phyloP scores from a whole-genome alignment of 768 basidiomycete genomes.

The Auricularia sp. region DNA sequence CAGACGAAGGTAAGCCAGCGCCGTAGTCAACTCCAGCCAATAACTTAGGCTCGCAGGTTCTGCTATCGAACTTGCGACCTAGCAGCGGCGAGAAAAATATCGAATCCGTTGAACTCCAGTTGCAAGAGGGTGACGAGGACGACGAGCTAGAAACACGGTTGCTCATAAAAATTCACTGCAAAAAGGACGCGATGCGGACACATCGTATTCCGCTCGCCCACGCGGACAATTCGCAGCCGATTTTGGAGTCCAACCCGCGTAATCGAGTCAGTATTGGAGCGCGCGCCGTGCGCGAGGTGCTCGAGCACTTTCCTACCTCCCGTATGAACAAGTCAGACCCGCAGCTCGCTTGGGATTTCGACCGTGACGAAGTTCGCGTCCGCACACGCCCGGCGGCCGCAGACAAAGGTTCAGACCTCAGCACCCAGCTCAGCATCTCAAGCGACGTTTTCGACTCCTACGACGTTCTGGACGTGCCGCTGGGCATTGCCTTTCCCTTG shows the following conservation, averaged over 20 bases:
- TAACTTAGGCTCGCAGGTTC: slow-evolving; percentile 32
- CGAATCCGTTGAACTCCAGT: slow-evolving; percentile 57
- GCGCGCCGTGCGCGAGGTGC: slow-evolving; percentile 60
- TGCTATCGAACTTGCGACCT: slow-evolving; percentile 67
- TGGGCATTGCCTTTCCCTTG: slow-evolving; percentile 67
- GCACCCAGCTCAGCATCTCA: slow-evolving; percentile 68
- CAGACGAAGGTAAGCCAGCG: slow-evolving; percentile 47
- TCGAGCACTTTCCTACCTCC: slow-evolving; percentile 68
- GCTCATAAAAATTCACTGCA: slow-evolving; percentile 66
- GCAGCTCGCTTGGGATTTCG: slow-evolving; percentile 75
- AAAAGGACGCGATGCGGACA: slow-evolving; percentile 83
- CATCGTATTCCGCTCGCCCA: slow-evolving; percentile 56
- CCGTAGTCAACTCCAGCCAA: neutral
- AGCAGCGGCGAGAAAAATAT: slow-evolving; percentile 66
- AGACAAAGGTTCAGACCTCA: slow-evolving; percentile 63
- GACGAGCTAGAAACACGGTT: slow-evolving; percentile 66
- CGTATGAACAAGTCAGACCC: slow-evolving; percentile 61
- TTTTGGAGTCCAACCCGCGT: slow-evolving; percentile 40
- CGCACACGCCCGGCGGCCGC: slow-evolving; percentile 58
- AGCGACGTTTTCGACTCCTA: slow-evolving; percentile 76
- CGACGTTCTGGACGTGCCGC: slow-evolving; percentile 51
- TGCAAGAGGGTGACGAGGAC: slow-evolving; percentile 26
- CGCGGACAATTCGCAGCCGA: slow-evolving; percentile 50
- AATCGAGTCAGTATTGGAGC: slow-evolving; percentile 57
- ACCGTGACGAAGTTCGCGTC: slow-evolving; percentile 54